These are phyloP conservation scores for Umbelopsis sp. DNA, from an alignment of 371 early-diverging fungal genomes.

Conservation along the genomic window DNA sequence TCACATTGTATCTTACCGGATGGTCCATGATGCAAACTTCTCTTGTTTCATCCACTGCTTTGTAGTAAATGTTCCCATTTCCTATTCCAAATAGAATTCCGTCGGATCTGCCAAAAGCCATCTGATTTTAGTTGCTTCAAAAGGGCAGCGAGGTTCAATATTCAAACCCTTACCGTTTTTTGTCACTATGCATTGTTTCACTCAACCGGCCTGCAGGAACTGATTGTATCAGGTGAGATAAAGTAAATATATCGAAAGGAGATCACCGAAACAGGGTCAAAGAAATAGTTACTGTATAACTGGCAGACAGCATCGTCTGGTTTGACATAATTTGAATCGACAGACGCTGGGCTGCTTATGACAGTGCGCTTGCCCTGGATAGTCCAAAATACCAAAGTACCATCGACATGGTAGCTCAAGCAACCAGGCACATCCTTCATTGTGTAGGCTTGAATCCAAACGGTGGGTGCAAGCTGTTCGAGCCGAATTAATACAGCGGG, in stretches of 20 bases:
- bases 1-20: not conserved
- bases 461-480: not conserved
- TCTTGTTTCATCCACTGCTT: not conserved
- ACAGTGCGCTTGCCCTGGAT: not conserved
- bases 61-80: slow-evolving; percentile 1
- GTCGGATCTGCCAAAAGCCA: not conserved
- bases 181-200: not conserved
- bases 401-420: not conserved
- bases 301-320: not conserved
- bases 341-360: not conserved
- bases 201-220: not conserved
- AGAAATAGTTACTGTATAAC: not conserved
- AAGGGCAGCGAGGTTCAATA: no score
- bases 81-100: not conserved
- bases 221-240: not conserved
- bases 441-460: not conserved
- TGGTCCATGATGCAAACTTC: slow-evolving; percentile 10
- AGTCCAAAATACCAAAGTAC: not conserved
- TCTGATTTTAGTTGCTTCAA: not conserved
- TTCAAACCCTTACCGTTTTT: not conserved
- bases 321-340: not conserved
- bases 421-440: not conserved
- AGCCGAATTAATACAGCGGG: not conserved
- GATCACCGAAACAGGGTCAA: no score
- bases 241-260: no score